Conservation (phyloP, 805 yeast genomes). For the Wickerhamiella azymoides region DNA sequence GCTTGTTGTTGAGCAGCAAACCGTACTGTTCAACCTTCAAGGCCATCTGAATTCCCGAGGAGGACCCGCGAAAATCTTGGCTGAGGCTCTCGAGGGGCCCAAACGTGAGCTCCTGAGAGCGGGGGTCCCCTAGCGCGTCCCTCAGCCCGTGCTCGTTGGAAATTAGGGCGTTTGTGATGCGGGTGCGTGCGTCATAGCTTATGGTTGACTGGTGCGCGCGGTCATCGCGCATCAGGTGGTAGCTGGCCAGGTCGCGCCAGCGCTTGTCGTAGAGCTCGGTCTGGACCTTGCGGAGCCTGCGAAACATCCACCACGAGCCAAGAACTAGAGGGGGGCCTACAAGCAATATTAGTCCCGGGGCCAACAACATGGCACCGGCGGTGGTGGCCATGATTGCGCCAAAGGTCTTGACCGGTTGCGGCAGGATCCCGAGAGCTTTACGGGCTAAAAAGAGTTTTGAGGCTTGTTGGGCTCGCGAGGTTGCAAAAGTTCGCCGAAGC, state of each 20-base stretch:
- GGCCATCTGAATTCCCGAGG: background rate
- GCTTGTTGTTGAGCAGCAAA: background rate
- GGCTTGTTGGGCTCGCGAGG: background rate
- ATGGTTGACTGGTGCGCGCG: background rate
- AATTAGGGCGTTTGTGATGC: slow-evolving; percentile 6
- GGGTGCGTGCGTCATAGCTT: slow-evolving; percentile 1
- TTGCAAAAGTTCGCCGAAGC: background rate
- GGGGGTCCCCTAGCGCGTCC: background rate
- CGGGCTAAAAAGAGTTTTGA: background rate
- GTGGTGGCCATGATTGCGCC: slow-evolving; percentile 3
- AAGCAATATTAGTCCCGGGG: slow-evolving; percentile 8
- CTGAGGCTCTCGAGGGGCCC: slow-evolving; percentile 4
- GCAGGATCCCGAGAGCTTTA: background rate
- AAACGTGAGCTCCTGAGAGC: background rate
- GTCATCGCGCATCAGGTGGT: background rate
- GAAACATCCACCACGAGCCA: slow-evolving; percentile 1
- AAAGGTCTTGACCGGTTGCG: slow-evolving; percentile 9
- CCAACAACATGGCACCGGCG: background rate
- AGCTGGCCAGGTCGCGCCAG: slow-evolving; percentile 6
- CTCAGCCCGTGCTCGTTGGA: slow-evolving; percentile 7
- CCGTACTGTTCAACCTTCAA: slow-evolving; percentile 6
- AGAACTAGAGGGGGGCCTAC: slow-evolving; percentile 7
- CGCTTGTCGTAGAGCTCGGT: slow-evolving; percentile 2
- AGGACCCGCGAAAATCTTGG: slow-evolving; percentile 5
- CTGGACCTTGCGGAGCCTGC: background rate